phyloP scores from a whole-genome alignment of 257 asterid genomes.

The Nicotiana noctiflora region DNA sequence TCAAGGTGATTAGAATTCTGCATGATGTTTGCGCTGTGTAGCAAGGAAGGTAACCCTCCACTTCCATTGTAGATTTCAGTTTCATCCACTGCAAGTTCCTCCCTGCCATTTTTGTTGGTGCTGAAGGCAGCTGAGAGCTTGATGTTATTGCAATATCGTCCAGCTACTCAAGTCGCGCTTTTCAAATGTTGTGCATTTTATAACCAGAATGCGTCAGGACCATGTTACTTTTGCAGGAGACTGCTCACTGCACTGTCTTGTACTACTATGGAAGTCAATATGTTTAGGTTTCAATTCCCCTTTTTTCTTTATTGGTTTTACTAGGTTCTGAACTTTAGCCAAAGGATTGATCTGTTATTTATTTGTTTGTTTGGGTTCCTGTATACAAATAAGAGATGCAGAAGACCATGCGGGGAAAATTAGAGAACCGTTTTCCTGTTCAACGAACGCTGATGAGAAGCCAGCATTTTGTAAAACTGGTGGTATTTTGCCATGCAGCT shows the following conservation, averaged over 20 bases:
- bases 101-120: constrained; percentile 12
- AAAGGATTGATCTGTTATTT: neutral
- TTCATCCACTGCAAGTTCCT: neutral
- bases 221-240: neutral
- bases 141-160: neutral
- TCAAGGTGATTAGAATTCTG: constrained; percentile 52
- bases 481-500: neutral
- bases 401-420: neutral
- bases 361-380: neutral
- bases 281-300: neutral
- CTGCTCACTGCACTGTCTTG: neutral
- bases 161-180: neutral
- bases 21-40: neutral
- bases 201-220: neutral
- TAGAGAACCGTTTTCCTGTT: neutral
- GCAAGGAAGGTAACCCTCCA: neutral
- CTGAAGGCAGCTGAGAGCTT: constrained; percentile 10
- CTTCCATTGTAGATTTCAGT: constrained; percentile 1
- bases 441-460: neutral
- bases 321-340: neutral
- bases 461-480: neutral
- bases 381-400: constrained; percentile 7
- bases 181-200: constrained; percentile 15
- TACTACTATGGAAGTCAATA: constrained; percentile 3
- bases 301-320: neutral